Conservation (phyloP, 768 basidiomycete species). For the Termitomyces heimii region DNA sequence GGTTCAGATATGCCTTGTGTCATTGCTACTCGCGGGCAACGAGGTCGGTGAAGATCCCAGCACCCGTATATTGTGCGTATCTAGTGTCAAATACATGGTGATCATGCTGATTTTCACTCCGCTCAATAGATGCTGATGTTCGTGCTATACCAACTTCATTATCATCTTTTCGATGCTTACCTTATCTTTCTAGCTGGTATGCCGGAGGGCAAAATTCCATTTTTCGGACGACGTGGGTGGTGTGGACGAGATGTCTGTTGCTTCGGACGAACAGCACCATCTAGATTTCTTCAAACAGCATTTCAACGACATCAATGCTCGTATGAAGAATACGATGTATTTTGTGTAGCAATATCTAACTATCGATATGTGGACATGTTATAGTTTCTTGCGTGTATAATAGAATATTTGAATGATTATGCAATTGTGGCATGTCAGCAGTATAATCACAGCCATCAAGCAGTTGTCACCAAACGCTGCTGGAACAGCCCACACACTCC, state of each 20-base stretch:
- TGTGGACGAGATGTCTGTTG: constrained; percentile 29
- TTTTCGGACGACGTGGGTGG: constrained; percentile 31
- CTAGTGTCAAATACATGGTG: not conserved
- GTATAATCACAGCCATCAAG: not conserved
- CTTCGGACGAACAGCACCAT: constrained; percentile 21
- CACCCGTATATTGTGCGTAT: constrained; percentile 62
- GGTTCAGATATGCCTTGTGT: constrained; percentile 39
- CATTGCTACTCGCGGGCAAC: constrained; percentile 67
- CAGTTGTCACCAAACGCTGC: constrained; percentile 18
- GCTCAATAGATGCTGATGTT: constrained; percentile 49
- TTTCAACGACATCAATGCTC: constrained; percentile 24
- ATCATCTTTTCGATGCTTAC: not conserved
- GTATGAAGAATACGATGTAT: constrained; percentile 23
- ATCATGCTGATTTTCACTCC: not conserved
- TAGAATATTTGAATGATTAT: constrained; percentile 5
- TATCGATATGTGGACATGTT: not conserved
- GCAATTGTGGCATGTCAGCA: constrained; percentile 4
- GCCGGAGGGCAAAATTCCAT: constrained; percentile 47
- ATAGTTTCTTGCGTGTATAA: not conserved
- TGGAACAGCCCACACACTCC: constrained; percentile 22
- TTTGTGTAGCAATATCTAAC: constrained; percentile 18
- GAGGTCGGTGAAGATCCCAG: constrained; percentile 68
- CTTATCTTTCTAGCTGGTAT: constrained; percentile 37
- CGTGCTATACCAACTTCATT: constrained; percentile 13
- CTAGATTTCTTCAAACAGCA: constrained; percentile 25